Base-by-base conservation (phyloP, 108 stramenopile genomes). In the Skeletonema grethae region DNA sequence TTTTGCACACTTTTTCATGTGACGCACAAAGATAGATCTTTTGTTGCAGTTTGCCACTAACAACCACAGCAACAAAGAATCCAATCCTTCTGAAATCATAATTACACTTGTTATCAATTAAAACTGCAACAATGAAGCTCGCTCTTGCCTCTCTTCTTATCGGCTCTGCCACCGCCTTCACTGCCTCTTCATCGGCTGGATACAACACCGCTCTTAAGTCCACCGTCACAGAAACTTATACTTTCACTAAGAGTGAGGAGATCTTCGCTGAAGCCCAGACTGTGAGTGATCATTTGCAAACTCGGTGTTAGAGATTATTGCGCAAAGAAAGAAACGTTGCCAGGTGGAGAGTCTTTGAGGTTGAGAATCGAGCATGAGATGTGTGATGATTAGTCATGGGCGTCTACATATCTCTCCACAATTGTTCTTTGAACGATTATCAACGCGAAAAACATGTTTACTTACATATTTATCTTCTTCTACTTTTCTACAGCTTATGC, bases 221-320 rank as follows among this genome's bases (percentile, higher is more conserved):
- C 11, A 57, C 73, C 29, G 80, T 77, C 5, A 85, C 83, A 12
- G 73, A 79, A 34, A 68, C 67, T 6, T 92, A 90, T 83, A 87
- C 92, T 28, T 96, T 90, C 67, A 76, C 84, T 67, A 95, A 95
- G 85, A 87, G 86, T 76, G 91, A 95, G 62, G 88, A 95, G 72
- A 92, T 95, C 77, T 95, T 95, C 58, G 85, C 80, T 8, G 94
- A 92, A 69, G 94, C 94, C 62, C 68, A 92, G 74, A 74, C 77
- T 39, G 94, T 95, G 82, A 82, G 91, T 77, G 57, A 48, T 67
- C 46, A 56, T 31, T 35, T 41, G 64, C 12, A 22, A 31, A 12
- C 16, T 24, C 67, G 62, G 18, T 48, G 18, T 6, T 28, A 1
- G 25, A 53, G 20, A 22, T 22, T 15, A 22, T 7, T 9, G 50